phyloP scores from a whole-genome alignment of 768 basidiomycete genomes.

The Lentinula guzmanii region DNA sequence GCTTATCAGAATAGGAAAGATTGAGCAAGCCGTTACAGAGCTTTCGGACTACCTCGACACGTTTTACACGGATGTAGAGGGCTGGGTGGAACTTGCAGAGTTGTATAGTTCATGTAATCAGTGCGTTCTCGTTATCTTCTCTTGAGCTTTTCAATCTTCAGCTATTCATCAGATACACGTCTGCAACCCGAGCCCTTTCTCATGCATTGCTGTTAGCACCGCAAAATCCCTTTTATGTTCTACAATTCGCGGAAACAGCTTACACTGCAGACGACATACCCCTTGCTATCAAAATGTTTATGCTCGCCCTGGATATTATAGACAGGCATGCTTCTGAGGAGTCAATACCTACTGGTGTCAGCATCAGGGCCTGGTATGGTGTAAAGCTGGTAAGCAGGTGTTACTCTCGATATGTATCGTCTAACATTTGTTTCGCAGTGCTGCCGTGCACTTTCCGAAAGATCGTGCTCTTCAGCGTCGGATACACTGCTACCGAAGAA shows the following conservation, averaged over 20 bases:
- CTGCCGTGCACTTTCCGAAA: constrained; percentile 44
- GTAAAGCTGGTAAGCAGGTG: constrained; percentile 61
- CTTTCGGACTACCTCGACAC: constrained; percentile 74
- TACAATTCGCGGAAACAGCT: constrained; percentile 86
- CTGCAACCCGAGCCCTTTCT: constrained; percentile 68
- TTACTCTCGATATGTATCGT: not conserved
- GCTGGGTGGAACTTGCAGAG: constrained; percentile 82
- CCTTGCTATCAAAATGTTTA: constrained; percentile 73
- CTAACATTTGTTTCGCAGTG: constrained; percentile 35
- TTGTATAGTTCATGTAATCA: constrained; percentile 71
- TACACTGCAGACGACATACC: constrained; percentile 74
- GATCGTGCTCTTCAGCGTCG: constrained; percentile 42
- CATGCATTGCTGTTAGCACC: constrained; percentile 80
- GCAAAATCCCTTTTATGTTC: constrained; percentile 78
- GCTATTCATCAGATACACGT: constrained; percentile 49
- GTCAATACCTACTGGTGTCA: constrained; percentile 56
- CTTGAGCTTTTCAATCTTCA: not conserved
- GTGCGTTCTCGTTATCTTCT: constrained; percentile 34
- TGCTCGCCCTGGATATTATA: constrained; percentile 75
- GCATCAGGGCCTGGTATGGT: constrained; percentile 76
- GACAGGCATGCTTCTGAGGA: constrained; percentile 46
- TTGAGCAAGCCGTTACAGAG: constrained; percentile 64
- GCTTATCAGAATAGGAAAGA: constrained; percentile 52
- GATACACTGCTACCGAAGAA: constrained; percentile 53
- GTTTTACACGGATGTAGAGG: constrained; percentile 84